Conservation (phyloP, 805 yeast genomes). For the Blastobotrys robertii region DNA sequence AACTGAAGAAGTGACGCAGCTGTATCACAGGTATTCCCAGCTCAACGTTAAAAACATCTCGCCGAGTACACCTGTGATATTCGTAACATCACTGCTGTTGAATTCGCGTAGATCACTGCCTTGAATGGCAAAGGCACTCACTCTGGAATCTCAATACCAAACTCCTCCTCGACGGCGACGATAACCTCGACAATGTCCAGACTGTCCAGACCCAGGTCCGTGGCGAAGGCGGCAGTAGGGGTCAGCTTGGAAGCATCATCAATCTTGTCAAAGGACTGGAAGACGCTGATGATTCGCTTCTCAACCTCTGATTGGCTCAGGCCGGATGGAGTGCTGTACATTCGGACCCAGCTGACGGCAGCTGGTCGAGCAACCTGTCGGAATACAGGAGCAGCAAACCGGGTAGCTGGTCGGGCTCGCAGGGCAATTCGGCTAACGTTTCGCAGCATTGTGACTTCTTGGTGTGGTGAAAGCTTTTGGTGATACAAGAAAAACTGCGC, state of each 20-base stretch:
- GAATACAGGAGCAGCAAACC: conserved; percentile 16
- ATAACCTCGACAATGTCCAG: conserved; percentile 88
- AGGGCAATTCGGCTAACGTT: conserved; percentile 9
- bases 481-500: conserved; percentile 1
- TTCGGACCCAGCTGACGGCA: conserved; percentile 8
- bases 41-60: too few relatives aligned
- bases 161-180: conserved; percentile 87
- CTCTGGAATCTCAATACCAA: conserved; percentile 47
- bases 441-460: conserved; percentile 7
- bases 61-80: too few relatives aligned
- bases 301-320: conserved; percentile 72
- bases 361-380: conserved; percentile 15
- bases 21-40: too few relatives aligned
- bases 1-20: too few relatives aligned
- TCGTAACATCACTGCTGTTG: too few relatives aligned
- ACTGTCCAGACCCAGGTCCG: conserved; percentile 74
- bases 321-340: conserved; percentile 44
- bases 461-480: background rate
- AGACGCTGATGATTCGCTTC: conserved; percentile 70
- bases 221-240: conserved; percentile 30
- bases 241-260: conserved; percentile 24
- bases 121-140: conserved; percentile 83
- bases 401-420: conserved; percentile 26
- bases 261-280: conserved; percentile 48
- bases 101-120: too few relatives aligned